Base-by-base conservation (phyloP, 352 stramenopile species). In the Phytophthora brassicae region DNA sequence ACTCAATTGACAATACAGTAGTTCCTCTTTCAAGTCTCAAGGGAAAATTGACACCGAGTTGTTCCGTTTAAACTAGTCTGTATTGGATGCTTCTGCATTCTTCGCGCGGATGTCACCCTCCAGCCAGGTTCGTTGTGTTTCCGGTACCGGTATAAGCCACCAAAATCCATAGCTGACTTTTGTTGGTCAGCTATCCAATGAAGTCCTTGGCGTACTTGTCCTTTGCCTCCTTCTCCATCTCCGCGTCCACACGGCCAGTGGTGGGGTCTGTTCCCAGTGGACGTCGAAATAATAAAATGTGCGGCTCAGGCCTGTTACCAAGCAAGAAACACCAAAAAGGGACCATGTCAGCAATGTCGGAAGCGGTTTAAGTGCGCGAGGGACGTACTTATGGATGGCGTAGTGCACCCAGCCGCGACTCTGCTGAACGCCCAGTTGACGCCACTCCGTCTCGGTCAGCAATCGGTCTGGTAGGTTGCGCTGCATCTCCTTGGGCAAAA, bases 391-490 rank as follows among this genome's bases (percentile, higher is more conserved):
- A 79, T 99, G 97, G 66, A 99, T 99, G 31, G 97, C 97, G 79
- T 99, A 99, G 78, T 99, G 97, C 66, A 98, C 90, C 97, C 97
- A 99, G 44, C 97, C 97, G 39, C 97, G 90, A 64, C 88, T 98
- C 79, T 99, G 97, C 79, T 99, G 97, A 11, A 99, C 95, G 51
- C 97, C 97, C 38, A 99, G 86, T 60, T 94, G 90, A 65, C 97
- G 89, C 97, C 97, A 99, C 74, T 99, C 97, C 12, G 88, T 90
- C 76, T 99, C 97, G 4, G 85, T 96, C 58, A 99, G 73, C 33
- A 99, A 75, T 38, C 94, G 89, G 60, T 99, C 98, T 7, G 96
- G 96, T 35, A 99, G 74, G 39, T 81, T 94, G 68, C 98, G 98
- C 45, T 97, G 94, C 62, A 99, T 91, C 71, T 99, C 97, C 77